These are phyloP conservation scores for Esteya vermicola DNA, from an alignment of 2,329 filamentous ascomycete species.

Conservation along the genomic window DNA sequence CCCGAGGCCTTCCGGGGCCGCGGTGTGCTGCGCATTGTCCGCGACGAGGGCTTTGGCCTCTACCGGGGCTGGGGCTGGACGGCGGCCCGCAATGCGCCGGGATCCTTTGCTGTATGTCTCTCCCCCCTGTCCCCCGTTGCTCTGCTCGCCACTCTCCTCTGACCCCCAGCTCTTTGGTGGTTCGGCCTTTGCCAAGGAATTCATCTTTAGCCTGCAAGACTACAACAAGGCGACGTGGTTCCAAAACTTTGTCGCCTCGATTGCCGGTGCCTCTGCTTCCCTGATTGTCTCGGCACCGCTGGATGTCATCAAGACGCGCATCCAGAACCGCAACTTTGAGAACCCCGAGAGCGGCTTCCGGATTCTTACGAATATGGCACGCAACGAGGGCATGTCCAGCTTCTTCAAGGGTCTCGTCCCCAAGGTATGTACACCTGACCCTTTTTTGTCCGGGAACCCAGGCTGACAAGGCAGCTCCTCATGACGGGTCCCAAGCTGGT, in stretches of 20 bases:
- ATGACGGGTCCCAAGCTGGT: conserved; percentile 99
- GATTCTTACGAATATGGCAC: conserved; percentile 85
- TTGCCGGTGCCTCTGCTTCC: conserved; percentile 89
- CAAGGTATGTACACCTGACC: conserved; percentile 41
- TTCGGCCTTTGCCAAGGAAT: conserved; percentile 94
- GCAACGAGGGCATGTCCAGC: conserved; percentile 67
- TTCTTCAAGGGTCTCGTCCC: conserved; percentile 98
- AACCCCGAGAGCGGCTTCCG: conserved; percentile 89
- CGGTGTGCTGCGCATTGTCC: conserved; percentile 76
- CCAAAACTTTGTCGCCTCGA: conserved; percentile 95
- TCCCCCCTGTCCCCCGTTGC: neutral
- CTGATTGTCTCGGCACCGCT: conserved; percentile 89
- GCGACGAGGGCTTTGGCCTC: conserved; percentile 86
- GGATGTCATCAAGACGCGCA: conserved; percentile 95
- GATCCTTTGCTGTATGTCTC: conserved; percentile 75
- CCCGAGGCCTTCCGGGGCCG: conserved; percentile 93
- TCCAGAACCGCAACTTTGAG: conserved; percentile 98
- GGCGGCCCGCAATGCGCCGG: conserved; percentile 88
- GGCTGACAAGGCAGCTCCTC: conserved; percentile 45
- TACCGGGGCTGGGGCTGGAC: conserved; percentile 98
- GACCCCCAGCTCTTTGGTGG: conserved; percentile 75
- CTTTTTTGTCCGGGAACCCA: neutral
- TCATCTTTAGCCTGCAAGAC: conserved; percentile 75
- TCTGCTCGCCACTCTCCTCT: neutral
- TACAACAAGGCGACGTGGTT: conserved; percentile 92